phyloP scores from a whole-genome alignment of 768 basidiomycete genomes.

The Piloderma croceum region DNA sequence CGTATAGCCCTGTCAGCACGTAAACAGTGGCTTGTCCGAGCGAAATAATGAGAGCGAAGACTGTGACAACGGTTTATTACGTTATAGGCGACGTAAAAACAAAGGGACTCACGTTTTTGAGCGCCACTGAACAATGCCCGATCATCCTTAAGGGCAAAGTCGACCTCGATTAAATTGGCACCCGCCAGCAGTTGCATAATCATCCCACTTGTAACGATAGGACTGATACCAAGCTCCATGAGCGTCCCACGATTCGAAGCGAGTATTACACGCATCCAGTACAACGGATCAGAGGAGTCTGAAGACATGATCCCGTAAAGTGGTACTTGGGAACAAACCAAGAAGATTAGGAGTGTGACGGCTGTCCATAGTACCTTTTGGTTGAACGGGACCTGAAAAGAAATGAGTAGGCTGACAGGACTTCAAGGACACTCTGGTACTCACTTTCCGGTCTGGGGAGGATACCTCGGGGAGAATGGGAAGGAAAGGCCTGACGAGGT shows the following conservation, averaged over 20 bases:
- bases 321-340: constrained; percentile 98
- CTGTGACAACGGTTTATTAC: constrained; percentile 35
- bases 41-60: constrained; percentile 94
- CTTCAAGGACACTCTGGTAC: constrained; percentile 12
- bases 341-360: constrained; percentile 97
- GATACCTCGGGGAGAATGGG: constrained; percentile 96
- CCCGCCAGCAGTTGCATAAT: constrained; percentile 99
- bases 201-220: constrained; percentile 98
- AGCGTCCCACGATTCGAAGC: constrained; percentile 97
- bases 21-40: constrained; percentile 97
- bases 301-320: constrained; percentile 99
- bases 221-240: constrained; percentile 98
- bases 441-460: constrained; percentile 93
- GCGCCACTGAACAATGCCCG: constrained; percentile 92
- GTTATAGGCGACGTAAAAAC: background rate
- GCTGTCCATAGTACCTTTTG: constrained; percentile 99
- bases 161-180: constrained; percentile 95
- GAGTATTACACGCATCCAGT: constrained; percentile 99
- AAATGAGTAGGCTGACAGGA: constrained; percentile 1
- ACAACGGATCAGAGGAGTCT: constrained; percentile 97
- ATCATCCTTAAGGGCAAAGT: constrained; percentile 96
- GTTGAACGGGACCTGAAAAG: constrained; percentile 85
- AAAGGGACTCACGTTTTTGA: constrained; percentile 76
- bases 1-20: constrained; percentile 94
- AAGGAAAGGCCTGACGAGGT: constrained; percentile 97